Evolutionary conservation across 208 protist species (phyloP), one percentile per base, ranked within the genome.

Genomic region (Trypanosoma cruzi): DNA sequence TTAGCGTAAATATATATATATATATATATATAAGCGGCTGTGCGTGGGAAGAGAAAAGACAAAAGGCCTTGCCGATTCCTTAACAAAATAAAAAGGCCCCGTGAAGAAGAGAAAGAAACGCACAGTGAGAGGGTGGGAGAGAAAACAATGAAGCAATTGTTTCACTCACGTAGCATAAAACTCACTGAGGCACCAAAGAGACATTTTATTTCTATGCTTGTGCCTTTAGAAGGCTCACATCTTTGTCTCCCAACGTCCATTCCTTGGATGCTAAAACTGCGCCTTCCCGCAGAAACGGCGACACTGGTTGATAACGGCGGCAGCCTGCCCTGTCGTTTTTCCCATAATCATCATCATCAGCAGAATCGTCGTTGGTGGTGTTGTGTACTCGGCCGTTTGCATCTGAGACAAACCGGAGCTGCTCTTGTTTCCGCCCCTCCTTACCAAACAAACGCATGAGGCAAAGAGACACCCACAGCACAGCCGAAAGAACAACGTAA

Each of bases 401-500:
- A 29, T 3, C 16, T 44, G 36, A 46, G 0, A 36, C 18, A 32
- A 18, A 22, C 24, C 11, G 22, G 29, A 36, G 29, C 0, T 8
- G 31, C 28, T 4, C 34, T 13, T 31, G 16, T 2, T 26, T 42
- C n/a, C 31, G 26, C 14, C 29, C n/a, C 32, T 59, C 40, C 16
- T 68, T 58, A 37, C 34, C 50, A 46, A n/a, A 20, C 24, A 58
- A 13, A 42, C 6, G n/a, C 22, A 4, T n/a, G 16, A 68, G 16
- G 18, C 24, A 13, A 7, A 75, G 34, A 63, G 58, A 7, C 0
- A 80, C 22, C 61, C 71, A 84, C 18, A 91, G 64, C 4, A 48
- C 16, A 8, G 81, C 1, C 4, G 82, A 81, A 16, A 81, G 54
- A 54, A 77, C 14, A 31, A 88, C 53, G 67, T 94, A 94, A 28